These are phyloP conservation scores for Erodium maritimum DNA, from an alignment of 345 rosid genomes.

Conservation along the genomic window DNA sequence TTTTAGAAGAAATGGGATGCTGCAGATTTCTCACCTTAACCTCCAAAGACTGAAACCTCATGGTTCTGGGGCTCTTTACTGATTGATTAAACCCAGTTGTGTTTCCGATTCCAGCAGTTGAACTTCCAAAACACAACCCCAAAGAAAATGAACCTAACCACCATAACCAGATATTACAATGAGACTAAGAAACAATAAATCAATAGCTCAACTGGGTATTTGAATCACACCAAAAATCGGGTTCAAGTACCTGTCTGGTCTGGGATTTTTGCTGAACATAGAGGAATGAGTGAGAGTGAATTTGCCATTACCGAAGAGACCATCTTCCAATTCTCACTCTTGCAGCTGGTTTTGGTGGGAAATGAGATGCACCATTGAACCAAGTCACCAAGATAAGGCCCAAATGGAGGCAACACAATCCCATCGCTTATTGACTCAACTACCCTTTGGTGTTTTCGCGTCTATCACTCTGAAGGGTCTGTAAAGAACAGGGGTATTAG, in stretches of 20 bases:
- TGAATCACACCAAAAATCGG: background rate
- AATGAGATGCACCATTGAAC: background rate
- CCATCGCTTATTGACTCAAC: constrained; percentile 6
- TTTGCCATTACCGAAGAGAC: constrained; percentile 22
- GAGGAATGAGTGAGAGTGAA: constrained; percentile 20
- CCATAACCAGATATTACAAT: no score
- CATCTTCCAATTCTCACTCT: background rate
- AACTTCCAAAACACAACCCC: constrained; percentile 26
- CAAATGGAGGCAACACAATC: background rate
- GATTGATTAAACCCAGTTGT: constrained; percentile 24
- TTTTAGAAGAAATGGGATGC: background rate
- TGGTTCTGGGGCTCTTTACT: constrained; percentile 26
- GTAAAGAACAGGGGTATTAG: constrained; percentile 9
- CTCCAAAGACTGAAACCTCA: constrained; percentile 42
- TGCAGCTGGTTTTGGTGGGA: no score
- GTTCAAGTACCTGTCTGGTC: constrained; percentile 29
- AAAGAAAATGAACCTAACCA: constrained; percentile 1
- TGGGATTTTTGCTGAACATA: constrained; percentile 24
- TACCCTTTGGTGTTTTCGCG: constrained; percentile 17
- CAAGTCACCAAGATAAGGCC: constrained; percentile 48
- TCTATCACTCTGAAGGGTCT: background rate
- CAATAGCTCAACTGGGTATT: background rate
- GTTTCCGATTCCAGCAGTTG: constrained; percentile 24
- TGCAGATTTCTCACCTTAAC: constrained; percentile 39
- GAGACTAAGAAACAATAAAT: background rate